Conservation (phyloP, 2,329 filamentous ascomycete genomes). For the Xylariales sp. region DNA sequence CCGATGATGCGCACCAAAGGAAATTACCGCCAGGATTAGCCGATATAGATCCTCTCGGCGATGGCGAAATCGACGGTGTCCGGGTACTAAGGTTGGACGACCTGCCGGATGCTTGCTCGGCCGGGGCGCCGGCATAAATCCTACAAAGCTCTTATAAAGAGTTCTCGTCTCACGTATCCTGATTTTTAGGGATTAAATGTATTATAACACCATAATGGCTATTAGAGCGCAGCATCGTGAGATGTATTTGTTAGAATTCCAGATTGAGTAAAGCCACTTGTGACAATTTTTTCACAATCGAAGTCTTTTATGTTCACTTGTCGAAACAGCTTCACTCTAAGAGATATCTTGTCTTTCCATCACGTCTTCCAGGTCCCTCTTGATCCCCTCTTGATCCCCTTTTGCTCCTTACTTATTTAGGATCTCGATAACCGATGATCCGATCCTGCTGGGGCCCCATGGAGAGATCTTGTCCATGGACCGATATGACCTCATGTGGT, state of each 20-base stretch:
- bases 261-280: not conserved
- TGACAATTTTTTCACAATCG: not conserved
- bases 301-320: slow-evolving; percentile 16
- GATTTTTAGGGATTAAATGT: no score
- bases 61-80: slow-evolving; percentile 13
- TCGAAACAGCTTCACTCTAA: not conserved
- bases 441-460: slow-evolving; percentile 18
- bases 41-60: slow-evolving; percentile 1
- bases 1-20: slow-evolving; percentile 1
- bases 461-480: slow-evolving; percentile 19
- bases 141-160: not conserved
- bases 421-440: slow-evolving; percentile 16
- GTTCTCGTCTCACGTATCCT: not conserved
- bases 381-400: not conserved
- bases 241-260: not conserved
- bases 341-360: not conserved
- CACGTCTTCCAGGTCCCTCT: slow-evolving; percentile 17
- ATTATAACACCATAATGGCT: no score
- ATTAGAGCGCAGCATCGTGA: no score
- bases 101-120: not conserved
- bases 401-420: not conserved
- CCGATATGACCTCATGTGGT: slow-evolving; percentile 23
- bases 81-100: slow-evolving; percentile 7
- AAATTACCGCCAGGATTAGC: not conserved
- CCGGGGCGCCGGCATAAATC: not conserved